Evolutionary conservation across 768 basidiomycete species (phyloP).

Genomic region (Saitozyma podzolica): DNA sequence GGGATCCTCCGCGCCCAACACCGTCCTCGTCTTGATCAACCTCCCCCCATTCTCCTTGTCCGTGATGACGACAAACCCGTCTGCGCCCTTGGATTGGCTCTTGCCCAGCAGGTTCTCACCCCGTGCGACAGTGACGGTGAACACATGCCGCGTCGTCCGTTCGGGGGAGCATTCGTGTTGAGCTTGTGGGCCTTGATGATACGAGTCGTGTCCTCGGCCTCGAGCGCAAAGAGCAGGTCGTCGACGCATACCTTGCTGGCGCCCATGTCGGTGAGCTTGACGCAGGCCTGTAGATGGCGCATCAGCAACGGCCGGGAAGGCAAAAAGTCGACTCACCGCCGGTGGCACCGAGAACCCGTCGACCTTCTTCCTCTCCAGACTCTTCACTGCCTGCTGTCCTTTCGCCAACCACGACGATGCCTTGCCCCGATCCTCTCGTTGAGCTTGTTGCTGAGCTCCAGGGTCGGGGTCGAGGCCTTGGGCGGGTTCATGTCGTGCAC

Average conservation of each 20-base stretch:
- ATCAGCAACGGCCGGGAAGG: neutral
- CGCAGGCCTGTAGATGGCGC: conserved; percentile 38
- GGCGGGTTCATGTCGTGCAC: conserved; percentile 36
- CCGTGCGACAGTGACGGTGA: conserved; percentile 40
- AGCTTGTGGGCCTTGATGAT: conserved; percentile 34
- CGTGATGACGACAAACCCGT: conserved; percentile 42
- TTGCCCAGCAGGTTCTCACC: conserved; percentile 44
- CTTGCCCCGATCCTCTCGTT: conserved; percentile 40
- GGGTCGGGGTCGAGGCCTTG: conserved; percentile 29
- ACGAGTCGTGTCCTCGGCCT: conserved; percentile 47
- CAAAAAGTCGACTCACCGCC: conserved; percentile 19
- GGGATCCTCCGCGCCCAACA: conserved; percentile 47
- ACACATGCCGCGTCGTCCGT: conserved; percentile 26
- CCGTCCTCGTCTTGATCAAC: conserved; percentile 46
- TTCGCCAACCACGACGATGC: conserved; percentile 51
- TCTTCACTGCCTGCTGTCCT: conserved; percentile 50
- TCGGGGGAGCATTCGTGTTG: neutral
- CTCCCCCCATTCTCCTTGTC: conserved; percentile 36
- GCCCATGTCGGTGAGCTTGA: conserved; percentile 50
- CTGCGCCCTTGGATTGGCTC: conserved; percentile 35
- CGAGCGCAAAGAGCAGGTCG: conserved; percentile 46
- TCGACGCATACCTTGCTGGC: conserved; percentile 42
- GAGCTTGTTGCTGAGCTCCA: conserved; percentile 29
- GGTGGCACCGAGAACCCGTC: conserved; percentile 48
- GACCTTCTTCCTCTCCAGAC: conserved; percentile 44